Base-by-base conservation (phyloP, 768 basidiomycete genomes). In the Termitomyces titanicus region DNA sequence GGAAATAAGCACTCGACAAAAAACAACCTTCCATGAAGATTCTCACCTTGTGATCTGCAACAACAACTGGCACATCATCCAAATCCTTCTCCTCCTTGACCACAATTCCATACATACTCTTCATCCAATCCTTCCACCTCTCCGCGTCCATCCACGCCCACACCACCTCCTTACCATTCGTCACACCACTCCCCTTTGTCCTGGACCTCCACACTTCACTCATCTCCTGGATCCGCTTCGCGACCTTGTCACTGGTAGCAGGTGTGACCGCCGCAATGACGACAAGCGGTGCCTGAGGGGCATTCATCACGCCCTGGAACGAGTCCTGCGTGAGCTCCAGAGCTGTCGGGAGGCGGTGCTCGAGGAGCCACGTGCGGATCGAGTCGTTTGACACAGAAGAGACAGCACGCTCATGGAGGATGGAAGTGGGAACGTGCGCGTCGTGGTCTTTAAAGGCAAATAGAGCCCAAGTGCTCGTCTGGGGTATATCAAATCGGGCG, bases 111-210 rank as follows among this genome's bases (percentile, higher is more conserved):
- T 98, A 98, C 85, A 93, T 93, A 62, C 84, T 86, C 77, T 91
- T 93, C 72, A 96, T 74, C 94, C 94, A 98, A 48, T 81, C 85
- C 24, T 70, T 78, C 94, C 96, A 98, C 69, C 78, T 81, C 24
- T 83, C 84, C 2, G 76, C 81, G 64, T 99, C 92, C 83, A 97
- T 94, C 87, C 88, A 94, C 9, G 87, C 79, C 70, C 94, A 97
- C 47, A 94, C 81, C 0, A 96, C 86, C 40, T 84, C 79, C 34
- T 79, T 70, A 40, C 71, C 74, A 33, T 76, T 74, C 37, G 68
- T 70, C 50, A 72, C 62, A 1, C 75, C 74, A 47, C 63, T 75
- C 4, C 77, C 76, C 3, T 64, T 67, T 0, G 76, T 76, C 64
- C 69, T 68, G 35, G 72, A 47, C 56, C 79, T 78, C 92, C 86